A percentile compares a stretch with the other conserved stretches of the same genome.
phyloP scores from a whole-genome alignment of 2,329 filamentous ascomycete genomes.

The Curvularia lunata region DNA sequence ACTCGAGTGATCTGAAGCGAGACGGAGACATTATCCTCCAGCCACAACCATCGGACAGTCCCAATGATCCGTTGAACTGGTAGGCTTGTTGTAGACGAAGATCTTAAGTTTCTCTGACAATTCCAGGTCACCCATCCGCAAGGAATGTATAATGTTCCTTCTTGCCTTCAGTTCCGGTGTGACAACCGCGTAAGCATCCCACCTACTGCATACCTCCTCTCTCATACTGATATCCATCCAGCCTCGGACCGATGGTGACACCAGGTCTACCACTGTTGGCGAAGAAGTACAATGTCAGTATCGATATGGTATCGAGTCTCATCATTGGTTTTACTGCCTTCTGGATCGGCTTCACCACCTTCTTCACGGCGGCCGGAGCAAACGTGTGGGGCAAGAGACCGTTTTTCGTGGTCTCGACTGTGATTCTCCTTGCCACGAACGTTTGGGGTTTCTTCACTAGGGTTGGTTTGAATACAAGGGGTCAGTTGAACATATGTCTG shows the following conservation, averaged over 20 bases:
- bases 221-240: constrained; percentile 18
- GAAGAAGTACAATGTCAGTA: constrained; percentile 46
- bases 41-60: constrained; percentile 88
- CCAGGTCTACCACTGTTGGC: constrained; percentile 48
- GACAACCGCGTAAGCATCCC: constrained; percentile 34
- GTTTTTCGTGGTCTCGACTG: constrained; percentile 48
- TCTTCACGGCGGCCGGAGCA: constrained; percentile 52
- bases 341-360: constrained; percentile 51
- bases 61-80: constrained; percentile 77
- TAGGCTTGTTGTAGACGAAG: constrained; percentile 17
- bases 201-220: neutral
- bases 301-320: constrained; percentile 49
- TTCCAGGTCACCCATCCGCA: constrained; percentile 28
- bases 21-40: constrained; percentile 77
- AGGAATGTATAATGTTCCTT: constrained; percentile 43
- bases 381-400: constrained; percentile 49
- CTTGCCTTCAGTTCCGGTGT: constrained; percentile 46
- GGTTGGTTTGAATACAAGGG: constrained; percentile 13
- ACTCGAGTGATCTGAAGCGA: constrained; percentile 44
- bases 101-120: neutral
- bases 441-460: constrained; percentile 51
- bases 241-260: constrained; percentile 52
- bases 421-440: constrained; percentile 46
- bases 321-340: constrained; percentile 49
- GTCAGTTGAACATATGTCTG: neutral